Percentiles rank a stretch among this genome's conserved stretches.
These are phyloP conservation scores for Arctium lappa DNA, from an alignment of 129 eudicot species.

Conservation along the genomic window DNA sequence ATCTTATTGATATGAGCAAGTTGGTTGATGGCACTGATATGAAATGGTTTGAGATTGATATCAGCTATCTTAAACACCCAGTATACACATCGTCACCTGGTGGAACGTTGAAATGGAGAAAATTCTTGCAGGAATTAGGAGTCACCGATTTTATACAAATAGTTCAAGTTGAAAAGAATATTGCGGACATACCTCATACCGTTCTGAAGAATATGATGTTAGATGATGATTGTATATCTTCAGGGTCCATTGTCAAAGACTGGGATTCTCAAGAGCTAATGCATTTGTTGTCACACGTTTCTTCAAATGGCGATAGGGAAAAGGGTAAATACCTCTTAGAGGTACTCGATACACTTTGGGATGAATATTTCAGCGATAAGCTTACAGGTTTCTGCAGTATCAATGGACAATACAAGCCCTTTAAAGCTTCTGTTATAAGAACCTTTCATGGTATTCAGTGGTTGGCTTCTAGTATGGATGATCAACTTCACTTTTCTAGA, in stretches of 20 bases:
- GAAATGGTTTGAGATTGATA: slow-evolving; percentile 61
- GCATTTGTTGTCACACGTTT: slow-evolving; percentile 38
- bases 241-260: slow-evolving; percentile 40
- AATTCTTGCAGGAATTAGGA: slow-evolving; percentile 62
- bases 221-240: slow-evolving; percentile 33
- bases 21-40: slow-evolving; percentile 43
- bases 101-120: slow-evolving; percentile 51
- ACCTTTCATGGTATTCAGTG: slow-evolving; percentile 44
- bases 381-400: slow-evolving; percentile 38
- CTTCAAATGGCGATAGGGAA: slow-evolving; percentile 37
- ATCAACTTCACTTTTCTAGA: slow-evolving; percentile 58
- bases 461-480: slow-evolving; percentile 59
- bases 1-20: slow-evolving; percentile 41
- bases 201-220: slow-evolving; percentile 28
- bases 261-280: slow-evolving; percentile 62
- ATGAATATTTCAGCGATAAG: slow-evolving; percentile 54
- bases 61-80: slow-evolving; percentile 44
- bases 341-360: slow-evolving; percentile 73
- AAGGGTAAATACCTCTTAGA: slow-evolving; percentile 58
- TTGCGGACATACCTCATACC: slow-evolving; percentile 36
- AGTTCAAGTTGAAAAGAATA: slow-evolving; percentile 37
- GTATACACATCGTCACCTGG: slow-evolving; percentile 32
- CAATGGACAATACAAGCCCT: slow-evolving; percentile 32
- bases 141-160: slow-evolving; percentile 63
- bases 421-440: slow-evolving; percentile 46